Conservation (phyloP, 148 eudicot genomes). For the Diospyros kaki region DNA sequence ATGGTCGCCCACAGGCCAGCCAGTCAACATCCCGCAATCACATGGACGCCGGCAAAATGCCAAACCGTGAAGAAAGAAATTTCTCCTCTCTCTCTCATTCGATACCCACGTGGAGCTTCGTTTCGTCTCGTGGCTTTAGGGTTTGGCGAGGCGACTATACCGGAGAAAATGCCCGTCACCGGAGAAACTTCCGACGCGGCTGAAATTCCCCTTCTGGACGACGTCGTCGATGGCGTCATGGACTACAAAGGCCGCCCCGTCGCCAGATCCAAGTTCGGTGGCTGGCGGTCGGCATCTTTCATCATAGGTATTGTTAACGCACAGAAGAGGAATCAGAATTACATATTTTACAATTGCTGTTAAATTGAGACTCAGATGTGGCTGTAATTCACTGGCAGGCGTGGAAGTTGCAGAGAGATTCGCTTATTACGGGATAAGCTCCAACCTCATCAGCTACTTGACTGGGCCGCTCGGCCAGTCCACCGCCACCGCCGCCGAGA, state of each 20-base stretch:
- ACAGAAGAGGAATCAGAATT: not conserved
- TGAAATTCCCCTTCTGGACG: constrained; percentile 27
- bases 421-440: constrained; percentile 49
- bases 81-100: too few species aligned
- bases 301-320: constrained; percentile 43
- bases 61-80: too few species aligned
- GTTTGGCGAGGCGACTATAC: too few species aligned
- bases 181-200: not conserved
- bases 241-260: constrained; percentile 51
- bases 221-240: constrained; percentile 39
- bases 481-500: constrained; percentile 54
- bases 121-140: too few species aligned
- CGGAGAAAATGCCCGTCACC: constrained; percentile 6
- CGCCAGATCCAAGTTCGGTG: constrained; percentile 45
- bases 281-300: constrained; percentile 66
- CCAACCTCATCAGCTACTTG: constrained; percentile 53
- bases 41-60: too few species aligned
- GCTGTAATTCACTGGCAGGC: constrained; percentile 19
- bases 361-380: not conserved
- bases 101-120: too few species aligned
- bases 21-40: too few species aligned
- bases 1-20: too few species aligned
- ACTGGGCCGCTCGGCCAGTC: constrained; percentile 60
- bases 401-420: constrained; percentile 66
- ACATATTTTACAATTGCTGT: not conserved